Evolutionary conservation across 2,329 filamentous ascomycete species (phyloP).

Genomic region (Exserohilum rostratum): DNA sequence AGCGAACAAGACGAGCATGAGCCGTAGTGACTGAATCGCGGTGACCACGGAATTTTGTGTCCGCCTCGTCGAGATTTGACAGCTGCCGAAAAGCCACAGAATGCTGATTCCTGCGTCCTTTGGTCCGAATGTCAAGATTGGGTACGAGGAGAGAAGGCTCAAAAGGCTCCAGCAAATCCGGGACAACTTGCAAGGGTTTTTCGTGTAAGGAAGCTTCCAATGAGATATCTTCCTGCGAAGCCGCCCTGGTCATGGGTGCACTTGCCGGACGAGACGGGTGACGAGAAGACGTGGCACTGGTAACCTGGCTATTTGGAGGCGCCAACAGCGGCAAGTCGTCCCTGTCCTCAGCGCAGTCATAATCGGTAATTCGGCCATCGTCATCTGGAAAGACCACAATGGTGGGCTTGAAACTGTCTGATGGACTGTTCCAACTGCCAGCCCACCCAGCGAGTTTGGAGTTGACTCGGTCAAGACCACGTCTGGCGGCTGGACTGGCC

Average conservation of each 20-base stretch:
- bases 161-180: neutral
- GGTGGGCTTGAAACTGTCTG: constrained; percentile 28
- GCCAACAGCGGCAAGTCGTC: constrained; percentile 27
- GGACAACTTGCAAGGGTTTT: neutral
- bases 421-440: constrained; percentile 23
- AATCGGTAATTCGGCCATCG: constrained; percentile 14
- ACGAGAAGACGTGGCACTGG: constrained; percentile 26
- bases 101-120: constrained; percentile 5
- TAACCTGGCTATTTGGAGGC: constrained; percentile 40
- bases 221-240: constrained; percentile 17
- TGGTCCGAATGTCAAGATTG: constrained; percentile 8
- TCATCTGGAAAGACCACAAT: constrained; percentile 40
- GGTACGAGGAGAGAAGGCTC: constrained; percentile 13
- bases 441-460: constrained; percentile 41
- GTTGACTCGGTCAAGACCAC: constrained; percentile 39
- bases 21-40: constrained; percentile 42
- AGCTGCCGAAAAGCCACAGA: constrained; percentile 20
- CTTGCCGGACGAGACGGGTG: constrained; percentile 32
- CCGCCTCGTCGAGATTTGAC: constrained; percentile 38
- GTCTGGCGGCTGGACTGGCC: constrained; percentile 15
- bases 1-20: constrained; percentile 30
- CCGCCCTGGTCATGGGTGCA: constrained; percentile 17
- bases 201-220: neutral
- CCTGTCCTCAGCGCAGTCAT: constrained; percentile 26
- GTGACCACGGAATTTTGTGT: constrained; percentile 38